phyloP scores from a whole-genome alignment of 257 asterid species.

The Nicotiana tomentosiformis region DNA sequence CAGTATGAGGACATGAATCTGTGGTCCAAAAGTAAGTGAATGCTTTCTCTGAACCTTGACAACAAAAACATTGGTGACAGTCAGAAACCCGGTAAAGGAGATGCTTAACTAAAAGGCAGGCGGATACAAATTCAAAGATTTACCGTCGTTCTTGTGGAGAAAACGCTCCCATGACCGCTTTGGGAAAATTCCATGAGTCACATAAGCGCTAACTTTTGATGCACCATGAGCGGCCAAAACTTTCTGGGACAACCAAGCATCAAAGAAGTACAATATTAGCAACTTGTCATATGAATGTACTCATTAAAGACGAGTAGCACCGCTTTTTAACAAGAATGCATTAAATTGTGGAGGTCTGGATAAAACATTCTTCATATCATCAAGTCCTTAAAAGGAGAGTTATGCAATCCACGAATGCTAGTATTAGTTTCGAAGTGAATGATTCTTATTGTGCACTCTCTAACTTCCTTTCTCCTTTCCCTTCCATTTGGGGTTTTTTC shows the following conservation, averaged over 20 bases:
- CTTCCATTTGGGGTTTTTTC: background rate
- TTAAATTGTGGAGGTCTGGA: background rate
- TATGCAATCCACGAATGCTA: background rate
- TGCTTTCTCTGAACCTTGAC: conserved; percentile 40
- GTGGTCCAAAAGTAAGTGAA: conserved; percentile 87
- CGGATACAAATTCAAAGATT: background rate
- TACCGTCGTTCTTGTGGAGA: conserved; percentile 66
- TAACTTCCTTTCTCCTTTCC: background rate
- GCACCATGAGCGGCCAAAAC: conserved; percentile 89
- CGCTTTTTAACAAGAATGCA: background rate
- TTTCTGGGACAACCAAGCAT: conserved; percentile 47
- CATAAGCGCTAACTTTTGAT: conserved; percentile 87
- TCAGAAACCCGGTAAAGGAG: conserved; percentile 4
- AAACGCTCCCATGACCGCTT: conserved; percentile 77
- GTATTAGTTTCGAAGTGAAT: background rate
- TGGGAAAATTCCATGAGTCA: conserved; percentile 85
- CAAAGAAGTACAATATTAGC: background rate
- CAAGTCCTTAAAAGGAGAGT: background rate
- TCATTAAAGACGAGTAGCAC: background rate
- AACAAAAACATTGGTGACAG: background rate
- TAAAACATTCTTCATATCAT: background rate
- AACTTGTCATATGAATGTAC: background rate
- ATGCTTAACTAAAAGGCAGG: background rate
- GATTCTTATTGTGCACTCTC: background rate
- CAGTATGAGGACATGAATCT: conserved; percentile 84